These are phyloP conservation scores for Gyrodon lividus DNA, from an alignment of 768 basidiomycete species.

Conservation along the genomic window DNA sequence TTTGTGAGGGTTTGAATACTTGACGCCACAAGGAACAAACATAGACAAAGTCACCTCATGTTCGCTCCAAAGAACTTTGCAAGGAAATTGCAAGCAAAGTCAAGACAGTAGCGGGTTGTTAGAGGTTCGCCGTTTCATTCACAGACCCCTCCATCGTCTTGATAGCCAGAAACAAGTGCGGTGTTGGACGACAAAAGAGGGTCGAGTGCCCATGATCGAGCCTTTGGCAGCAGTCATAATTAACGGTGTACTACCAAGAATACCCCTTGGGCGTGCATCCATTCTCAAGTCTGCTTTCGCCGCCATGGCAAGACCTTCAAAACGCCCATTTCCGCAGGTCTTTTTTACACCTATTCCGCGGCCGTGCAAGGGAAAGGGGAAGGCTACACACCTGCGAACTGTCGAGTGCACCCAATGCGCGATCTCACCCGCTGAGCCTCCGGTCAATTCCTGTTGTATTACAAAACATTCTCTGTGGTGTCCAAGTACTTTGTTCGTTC, in stretches of 20 bases:
- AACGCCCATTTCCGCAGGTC: conserved; percentile 38
- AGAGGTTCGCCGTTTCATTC: not conserved
- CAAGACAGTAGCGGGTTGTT: not conserved
- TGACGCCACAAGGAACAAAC: not conserved
- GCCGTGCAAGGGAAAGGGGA: conserved; percentile 54
- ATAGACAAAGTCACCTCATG: not conserved
- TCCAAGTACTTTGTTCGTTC: conserved; percentile 36
- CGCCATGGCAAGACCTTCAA: conserved; percentile 31
- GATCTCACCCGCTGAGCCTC: conserved; percentile 4
- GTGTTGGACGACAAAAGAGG: conserved; percentile 18
- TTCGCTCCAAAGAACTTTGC: not conserved
- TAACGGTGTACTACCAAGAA: conserved; percentile 42
- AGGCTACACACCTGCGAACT: conserved; percentile 30
- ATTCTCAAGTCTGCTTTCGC: conserved; percentile 28
- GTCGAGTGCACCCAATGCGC: conserved; percentile 31
- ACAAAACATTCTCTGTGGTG: conserved; percentile 49
- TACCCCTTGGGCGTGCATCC: conserved; percentile 23
- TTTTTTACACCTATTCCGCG: conserved; percentile 58
- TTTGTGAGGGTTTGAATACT: no score
- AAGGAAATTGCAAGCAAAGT: not conserved
- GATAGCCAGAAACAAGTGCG: not conserved
- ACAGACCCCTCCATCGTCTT: not conserved
- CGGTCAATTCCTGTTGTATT: conserved; percentile 47
- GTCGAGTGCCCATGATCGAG: conserved; percentile 57
- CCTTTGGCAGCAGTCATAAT: conserved; percentile 55